Evolutionary conservation across 2,329 filamentous ascomycete species (phyloP), one percentile per base, ranked within the genome.

Genomic region (Colletotrichum viniferum): DNA sequence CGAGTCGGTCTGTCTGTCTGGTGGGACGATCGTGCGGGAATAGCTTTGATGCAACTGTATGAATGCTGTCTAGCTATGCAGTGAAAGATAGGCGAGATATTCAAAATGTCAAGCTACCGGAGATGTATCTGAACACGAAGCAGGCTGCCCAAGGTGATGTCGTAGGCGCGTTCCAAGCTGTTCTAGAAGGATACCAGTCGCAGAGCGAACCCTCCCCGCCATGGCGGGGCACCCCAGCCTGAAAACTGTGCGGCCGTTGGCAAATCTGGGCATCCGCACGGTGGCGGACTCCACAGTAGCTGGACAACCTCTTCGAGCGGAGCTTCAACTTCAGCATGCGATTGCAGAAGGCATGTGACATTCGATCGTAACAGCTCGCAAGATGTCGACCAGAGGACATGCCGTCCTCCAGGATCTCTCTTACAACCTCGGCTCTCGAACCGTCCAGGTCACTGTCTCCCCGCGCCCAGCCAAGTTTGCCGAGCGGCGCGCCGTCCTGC

Each of bases 401-500:
- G 34, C 69, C 2, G 32, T 76, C 4, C 48, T 78, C 6, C 61
- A 77, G n/a, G 52, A 30, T 2, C 48, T 78, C 9, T 77, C 76
- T 5, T 65, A 52, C 7, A 66, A 73, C 38, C n/a, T 73, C 14
- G 61, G 64, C 3, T 28, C 43, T 13, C 86, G 77, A 75, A 85
- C 83, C 85, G 84, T 92, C 36, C 88, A 88, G 74, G 78, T 92
- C 76, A 86, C 85, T 48, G 90, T 91, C 24, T 81, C 82, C n/a
- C 90, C 90, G 16, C 79, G 86, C 14, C 90, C 90, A 13, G 79
- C 83, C n/a, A 88, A 77, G 62, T 87, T 92, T 77, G 84, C 86
- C 34, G 89, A 92, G 81, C 88, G 90, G 8, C 88, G 90, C 28
- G 89, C 89, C 9, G 85, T 92, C 24, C 82, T 92, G 38, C 87